Base-by-base conservation (phyloP, 78 protist genomes). In the Dictyostelium purpureum region DNA sequence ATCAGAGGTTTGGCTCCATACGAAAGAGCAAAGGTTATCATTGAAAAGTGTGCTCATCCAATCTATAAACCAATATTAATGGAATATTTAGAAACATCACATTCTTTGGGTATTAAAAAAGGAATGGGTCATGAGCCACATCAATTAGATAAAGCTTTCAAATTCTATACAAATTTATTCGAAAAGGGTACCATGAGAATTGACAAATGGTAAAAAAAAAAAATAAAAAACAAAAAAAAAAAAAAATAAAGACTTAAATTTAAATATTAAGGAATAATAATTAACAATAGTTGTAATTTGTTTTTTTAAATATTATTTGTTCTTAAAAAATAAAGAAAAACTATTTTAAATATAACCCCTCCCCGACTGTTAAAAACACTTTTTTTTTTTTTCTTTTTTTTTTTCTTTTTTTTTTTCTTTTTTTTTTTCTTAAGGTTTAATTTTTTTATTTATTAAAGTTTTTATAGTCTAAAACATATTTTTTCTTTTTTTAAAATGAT, bases 141-240 rank as follows among this genome's bases (percentile, higher is more conserved):
- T 38, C 71, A 59, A 59, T 42, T 85, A 42, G 82, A 73, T 35
- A 85, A 85, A 52, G 67, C 67, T 42, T 85, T 85, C 74, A 85
- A 85, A 59, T 56, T 85, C 7, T 42, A 85, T 73, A 7, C 26
- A 54, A 56, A 85, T 47, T 71, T 85, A 54, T 35, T 26, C 11
- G 82, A 85, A 73, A 85, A 85, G 59, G 92, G 82, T 31, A 85
- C 92, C 9, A 85, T 85, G 92, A 71, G 80, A 61, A 73, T 85
- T 61, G 80, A 70, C 37, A 85, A 57, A n/a, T 85, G 91, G 91
- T 70, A 85, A 56, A 21, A 31, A 67, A 6, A 47, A 40, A 14
- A 2, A 73, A 71, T n/a, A 18, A 19, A 71, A 71, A 24, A n/a
- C n/a, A n/a, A n/a, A n/a, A n/a, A n/a, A n/a, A n/a, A n/a, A n/a